Conservation (phyloP, 805 yeast species). For the Myxozyma neglecta region DNA sequence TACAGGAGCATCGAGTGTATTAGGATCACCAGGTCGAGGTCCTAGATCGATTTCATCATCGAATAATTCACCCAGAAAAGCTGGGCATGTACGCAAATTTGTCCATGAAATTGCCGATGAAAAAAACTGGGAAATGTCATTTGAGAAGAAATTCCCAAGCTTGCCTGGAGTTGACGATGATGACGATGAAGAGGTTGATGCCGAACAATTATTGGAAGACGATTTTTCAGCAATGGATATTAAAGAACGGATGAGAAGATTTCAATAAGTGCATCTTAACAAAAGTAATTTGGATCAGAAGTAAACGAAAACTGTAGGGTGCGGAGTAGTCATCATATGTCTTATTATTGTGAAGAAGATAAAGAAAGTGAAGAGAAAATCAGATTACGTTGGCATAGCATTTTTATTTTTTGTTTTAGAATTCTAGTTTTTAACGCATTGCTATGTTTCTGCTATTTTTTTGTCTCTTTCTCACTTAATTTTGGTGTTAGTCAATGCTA, state of each 20-base stretch:
- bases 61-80: not conserved
- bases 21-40: not conserved
- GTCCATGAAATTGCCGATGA: constrained; percentile 8
- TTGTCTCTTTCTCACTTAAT: too few relatives aligned
- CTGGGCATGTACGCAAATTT: not conserved
- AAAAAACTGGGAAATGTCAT: constrained; percentile 13
- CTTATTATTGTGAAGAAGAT: not conserved
- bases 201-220: not conserved
- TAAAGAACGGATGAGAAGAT: not conserved
- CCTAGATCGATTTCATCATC: not conserved
- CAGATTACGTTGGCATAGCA: not conserved
- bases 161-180: constrained; percentile 15
- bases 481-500: too few relatives aligned
- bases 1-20: not conserved
- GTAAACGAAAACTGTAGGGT: not conserved
- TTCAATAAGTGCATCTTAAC: not conserved
- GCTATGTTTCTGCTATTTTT: too few relatives aligned
- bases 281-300: not conserved
- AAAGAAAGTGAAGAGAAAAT: not conserved
- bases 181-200: constrained; percentile 1
- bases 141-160: constrained; percentile 10
- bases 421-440: too few relatives aligned
- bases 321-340: too few relatives aligned
- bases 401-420: not conserved
- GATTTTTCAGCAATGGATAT: constrained; percentile 1